A percentile compares a stretch with the other conserved stretches of the same genome.
These are phyloP conservation scores for Sutorius australiensis DNA, from an alignment of 768 basidiomycete genomes.

Conservation along the genomic window DNA sequence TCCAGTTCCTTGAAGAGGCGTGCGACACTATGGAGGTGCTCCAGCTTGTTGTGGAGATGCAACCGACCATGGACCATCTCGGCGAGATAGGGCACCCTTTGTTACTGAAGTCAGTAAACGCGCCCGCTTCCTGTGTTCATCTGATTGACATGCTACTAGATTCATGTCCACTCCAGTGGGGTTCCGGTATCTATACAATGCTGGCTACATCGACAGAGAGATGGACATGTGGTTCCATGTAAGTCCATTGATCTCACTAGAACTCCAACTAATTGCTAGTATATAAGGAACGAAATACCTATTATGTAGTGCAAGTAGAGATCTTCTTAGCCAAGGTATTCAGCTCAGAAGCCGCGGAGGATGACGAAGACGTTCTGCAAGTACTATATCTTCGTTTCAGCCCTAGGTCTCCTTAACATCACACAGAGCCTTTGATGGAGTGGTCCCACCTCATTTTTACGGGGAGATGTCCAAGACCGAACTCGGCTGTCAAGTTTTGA, in stretches of 20 bases:
- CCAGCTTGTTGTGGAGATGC: conserved; percentile 89
- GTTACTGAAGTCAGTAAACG: conserved; percentile 65
- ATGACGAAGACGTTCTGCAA: conserved; percentile 66
- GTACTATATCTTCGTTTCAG: conserved; percentile 13
- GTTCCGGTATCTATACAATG: conserved; percentile 87
- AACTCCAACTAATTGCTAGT: conserved; percentile 5
- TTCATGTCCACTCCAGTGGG: conserved; percentile 94
- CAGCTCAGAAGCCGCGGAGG: conserved; percentile 46
- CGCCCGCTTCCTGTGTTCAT: background rate
- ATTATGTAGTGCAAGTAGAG: conserved; percentile 92
- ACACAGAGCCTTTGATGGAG: conserved; percentile 72
- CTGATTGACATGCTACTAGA: conserved; percentile 37
- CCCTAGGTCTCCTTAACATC: background rate
- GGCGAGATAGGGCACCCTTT: conserved; percentile 90
- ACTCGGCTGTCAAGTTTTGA: conserved; percentile 86
- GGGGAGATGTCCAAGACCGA: conserved; percentile 98
- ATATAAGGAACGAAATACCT: conserved; percentile 81
- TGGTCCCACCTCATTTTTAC: conserved; percentile 93
- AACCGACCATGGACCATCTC: conserved; percentile 92
- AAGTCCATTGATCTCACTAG: conserved; percentile 24
- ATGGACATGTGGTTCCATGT: conserved; percentile 98
- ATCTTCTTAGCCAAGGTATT: conserved; percentile 84
- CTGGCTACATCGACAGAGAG: conserved; percentile 90
- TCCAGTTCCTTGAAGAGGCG: conserved; percentile 83
- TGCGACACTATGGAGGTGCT: conserved; percentile 83